Evolutionary conservation across 257 asterid genomes (phyloP).

Genomic region (Galeopsis tetrahit): DNA sequence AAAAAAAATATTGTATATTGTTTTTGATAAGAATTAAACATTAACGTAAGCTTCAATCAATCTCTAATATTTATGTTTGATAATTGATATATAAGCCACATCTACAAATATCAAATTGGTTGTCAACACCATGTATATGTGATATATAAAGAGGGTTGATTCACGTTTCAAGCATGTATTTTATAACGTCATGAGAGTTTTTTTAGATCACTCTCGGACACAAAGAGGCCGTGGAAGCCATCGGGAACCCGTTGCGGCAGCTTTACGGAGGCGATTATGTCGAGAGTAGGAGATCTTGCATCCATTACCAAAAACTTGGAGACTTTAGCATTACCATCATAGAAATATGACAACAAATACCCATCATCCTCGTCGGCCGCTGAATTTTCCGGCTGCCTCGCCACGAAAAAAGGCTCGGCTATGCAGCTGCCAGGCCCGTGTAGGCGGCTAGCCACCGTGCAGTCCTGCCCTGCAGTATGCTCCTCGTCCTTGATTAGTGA

Average conservation of each 20-base stretch:
- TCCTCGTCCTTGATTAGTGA: background rate
- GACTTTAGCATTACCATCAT: background rate
- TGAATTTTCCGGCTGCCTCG: slow-evolving; percentile 15
- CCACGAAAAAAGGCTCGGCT: slow-evolving; percentile 16
- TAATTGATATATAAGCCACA: too few relatives aligned
- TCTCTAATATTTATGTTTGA: too few relatives aligned
- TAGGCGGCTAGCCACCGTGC: slow-evolving; percentile 25
- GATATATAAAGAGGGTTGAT: too few relatives aligned
- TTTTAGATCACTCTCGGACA: slow-evolving; percentile 4
- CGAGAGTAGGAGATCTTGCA: slow-evolving; percentile 27
- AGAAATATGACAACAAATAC: slow-evolving; percentile 11
- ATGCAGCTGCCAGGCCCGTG: slow-evolving; percentile 21
- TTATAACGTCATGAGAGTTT: background rate
- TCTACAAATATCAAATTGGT: too few relatives aligned
- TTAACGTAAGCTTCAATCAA: too few relatives aligned
- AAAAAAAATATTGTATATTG: too few relatives aligned
- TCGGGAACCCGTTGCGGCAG: slow-evolving; percentile 22
- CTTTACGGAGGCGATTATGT: slow-evolving; percentile 18
- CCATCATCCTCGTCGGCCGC: slow-evolving; percentile 31
- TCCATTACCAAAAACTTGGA: slow-evolving; percentile 29
- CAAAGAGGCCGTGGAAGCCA: slow-evolving; percentile 35
- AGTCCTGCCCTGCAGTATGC: background rate
- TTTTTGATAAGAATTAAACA: too few relatives aligned
- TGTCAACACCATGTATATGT: too few relatives aligned
- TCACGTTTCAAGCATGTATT: too few relatives aligned